A percentile compares a stretch with the other conserved stretches of the same genome.
phyloP scores from a whole-genome alignment of 805 yeast genomes.

The Scheffersomyces spartinae region DNA sequence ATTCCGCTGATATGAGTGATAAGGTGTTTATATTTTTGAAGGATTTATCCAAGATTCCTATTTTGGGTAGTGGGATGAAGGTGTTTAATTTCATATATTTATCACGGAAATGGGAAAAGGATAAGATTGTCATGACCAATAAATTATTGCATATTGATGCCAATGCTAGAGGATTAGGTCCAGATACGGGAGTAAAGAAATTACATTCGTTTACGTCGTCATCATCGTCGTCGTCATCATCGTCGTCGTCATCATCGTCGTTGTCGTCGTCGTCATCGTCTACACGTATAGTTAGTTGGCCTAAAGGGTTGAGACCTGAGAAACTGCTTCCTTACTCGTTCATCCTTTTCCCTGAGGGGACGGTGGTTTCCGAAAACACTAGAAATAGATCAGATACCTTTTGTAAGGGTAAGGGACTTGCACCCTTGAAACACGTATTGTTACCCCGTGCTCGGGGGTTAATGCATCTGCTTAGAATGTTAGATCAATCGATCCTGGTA shows the following conservation, averaged over 20 bases:
- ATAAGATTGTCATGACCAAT: slow-evolving; percentile 45
- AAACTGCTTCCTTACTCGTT: slow-evolving; percentile 59
- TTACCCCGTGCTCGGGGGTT: slow-evolving; percentile 82
- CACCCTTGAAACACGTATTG: slow-evolving; percentile 49
- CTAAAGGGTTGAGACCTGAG: slow-evolving; percentile 23
- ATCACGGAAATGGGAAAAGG: slow-evolving; percentile 78
- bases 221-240: not conserved
- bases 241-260: not conserved
- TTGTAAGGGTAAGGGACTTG: slow-evolving; percentile 39
- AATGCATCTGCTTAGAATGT: slow-evolving; percentile 46
- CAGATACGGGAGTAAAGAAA: slow-evolving; percentile 31
- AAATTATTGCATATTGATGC: slow-evolving; percentile 49
- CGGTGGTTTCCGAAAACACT: slow-evolving; percentile 66
- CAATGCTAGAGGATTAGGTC: slow-evolving; percentile 46
- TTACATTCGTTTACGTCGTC: not conserved
- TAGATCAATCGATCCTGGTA: slow-evolving; percentile 39
- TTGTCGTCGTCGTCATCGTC: slow-evolving; percentile 1
- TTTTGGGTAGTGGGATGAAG: slow-evolving; percentile 80
- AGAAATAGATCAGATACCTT: slow-evolving; percentile 43
- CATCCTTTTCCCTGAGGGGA: slow-evolving; percentile 88
- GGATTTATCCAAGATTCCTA: slow-evolving; percentile 62
- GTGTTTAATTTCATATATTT: slow-evolving; percentile 69
- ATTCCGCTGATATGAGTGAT: slow-evolving; percentile 55
- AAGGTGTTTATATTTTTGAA: slow-evolving; percentile 66
- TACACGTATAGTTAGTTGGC: slow-evolving; percentile 15